Conservation (phyloP, 345 rosid genomes). For the Bruguiera parviflora region DNA sequence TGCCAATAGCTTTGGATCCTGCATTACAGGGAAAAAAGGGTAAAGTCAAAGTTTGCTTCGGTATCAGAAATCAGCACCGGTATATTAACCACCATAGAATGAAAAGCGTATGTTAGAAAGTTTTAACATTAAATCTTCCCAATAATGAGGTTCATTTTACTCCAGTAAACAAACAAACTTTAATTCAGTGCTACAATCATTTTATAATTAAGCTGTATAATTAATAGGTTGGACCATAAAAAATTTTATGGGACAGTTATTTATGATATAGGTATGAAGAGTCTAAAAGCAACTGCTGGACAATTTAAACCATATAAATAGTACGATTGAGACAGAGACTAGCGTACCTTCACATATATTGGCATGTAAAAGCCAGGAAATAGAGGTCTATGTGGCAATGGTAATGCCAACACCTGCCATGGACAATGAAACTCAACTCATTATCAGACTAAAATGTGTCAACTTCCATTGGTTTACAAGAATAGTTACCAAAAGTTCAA, state of each 20-base stretch:
- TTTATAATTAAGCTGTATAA: not conserved
- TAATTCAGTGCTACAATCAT: not conserved
- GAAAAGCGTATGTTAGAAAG: not conserved
- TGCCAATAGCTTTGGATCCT: constrained; percentile 91
- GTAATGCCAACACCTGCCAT: constrained; percentile 86
- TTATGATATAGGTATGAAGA: too few species aligned
- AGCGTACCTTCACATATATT: constrained; percentile 82
- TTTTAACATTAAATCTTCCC: not conserved
- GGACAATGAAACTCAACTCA: constrained; percentile 15
- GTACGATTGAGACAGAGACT: not conserved
- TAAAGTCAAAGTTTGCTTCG: not conserved
- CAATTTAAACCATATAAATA: too few species aligned
- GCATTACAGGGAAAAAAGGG: constrained; percentile 8
- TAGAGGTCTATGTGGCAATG: constrained; percentile 86
- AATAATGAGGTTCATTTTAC: not conserved
- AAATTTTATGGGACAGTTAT: too few species aligned
- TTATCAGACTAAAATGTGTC: not conserved
- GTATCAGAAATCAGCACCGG: not conserved
- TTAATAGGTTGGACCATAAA: not conserved
- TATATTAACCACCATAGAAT: not conserved
- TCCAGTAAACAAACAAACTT: not conserved
- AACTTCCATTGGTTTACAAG: not conserved
- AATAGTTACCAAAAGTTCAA: not conserved
- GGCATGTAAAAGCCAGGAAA: constrained; percentile 99
- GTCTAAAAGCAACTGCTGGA: not conserved